phyloP scores from a whole-genome alignment of 257 asterid genomes.

The Ajuga chamaepitys region DNA sequence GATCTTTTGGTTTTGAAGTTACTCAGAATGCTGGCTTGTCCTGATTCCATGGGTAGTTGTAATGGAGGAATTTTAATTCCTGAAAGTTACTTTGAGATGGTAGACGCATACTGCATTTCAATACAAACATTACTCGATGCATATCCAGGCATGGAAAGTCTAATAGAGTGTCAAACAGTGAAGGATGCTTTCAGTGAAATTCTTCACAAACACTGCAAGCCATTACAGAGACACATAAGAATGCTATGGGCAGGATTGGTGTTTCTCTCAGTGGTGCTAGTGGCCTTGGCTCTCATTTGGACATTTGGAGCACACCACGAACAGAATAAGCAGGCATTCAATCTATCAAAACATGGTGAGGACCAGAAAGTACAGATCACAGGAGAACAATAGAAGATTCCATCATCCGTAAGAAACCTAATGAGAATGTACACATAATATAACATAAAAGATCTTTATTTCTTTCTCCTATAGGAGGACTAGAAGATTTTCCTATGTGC shows the following conservation, averaged over 20 bases:
- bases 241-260: constrained; percentile 50
- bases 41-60: constrained; percentile 45
- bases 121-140: constrained; percentile 54
- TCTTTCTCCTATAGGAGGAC: not conserved
- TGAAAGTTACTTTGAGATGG: constrained; percentile 26
- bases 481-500: not conserved
- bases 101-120: constrained; percentile 50
- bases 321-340: constrained; percentile 6
- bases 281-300: constrained; percentile 48
- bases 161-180: constrained; percentile 61
- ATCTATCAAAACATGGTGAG: not conserved
- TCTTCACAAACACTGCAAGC: constrained; percentile 57
- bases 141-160: constrained; percentile 58
- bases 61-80: constrained; percentile 64
- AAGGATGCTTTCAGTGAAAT: constrained; percentile 53
- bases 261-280: constrained; percentile 50
- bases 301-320: constrained; percentile 31
- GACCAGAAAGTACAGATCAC: not conserved
- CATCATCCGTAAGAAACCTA: not conserved
- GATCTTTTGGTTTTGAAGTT: constrained; percentile 18
- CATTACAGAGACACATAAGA: constrained; percentile 41
- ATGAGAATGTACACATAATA: constrained; percentile 5
- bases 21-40: constrained; percentile 50
- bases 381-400: not conserved
- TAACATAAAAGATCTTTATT: not conserved